Base-by-base conservation (phyloP, 257 asterid species). In the Solanum chilense region DNA sequence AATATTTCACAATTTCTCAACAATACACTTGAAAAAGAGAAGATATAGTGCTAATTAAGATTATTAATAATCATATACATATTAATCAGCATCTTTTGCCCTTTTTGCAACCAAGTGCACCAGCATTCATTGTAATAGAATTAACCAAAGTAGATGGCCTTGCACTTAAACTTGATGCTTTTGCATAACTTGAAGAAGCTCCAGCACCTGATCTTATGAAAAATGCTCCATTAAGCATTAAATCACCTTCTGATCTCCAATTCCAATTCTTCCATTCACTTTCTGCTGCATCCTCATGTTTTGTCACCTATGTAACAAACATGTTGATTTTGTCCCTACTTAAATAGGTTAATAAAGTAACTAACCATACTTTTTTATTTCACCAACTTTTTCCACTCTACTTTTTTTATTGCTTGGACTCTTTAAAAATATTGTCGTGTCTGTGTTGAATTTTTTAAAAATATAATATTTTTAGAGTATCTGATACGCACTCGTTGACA, bases 141-240 rank as follows among this genome's bases (percentile, higher is more conserved):
- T 92, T 89, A 62, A 96, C 91, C 15, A 96, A 88, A 10, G 95
- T 87, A 33, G 98, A 96, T 6, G 99, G 96, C 27, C 95, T 90
- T 5, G 98, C 98, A 71, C 98, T 93, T 84, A 96, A 86, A 88
- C 99, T 96, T 35, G 98, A 96, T n/a, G 99, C 98, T 91, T 92
- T 96, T 3, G 99, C 98, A 71, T 96, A 96, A 66, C 92, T 95
- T 18, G 98, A 93, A 41, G 98, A 95, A 25, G 97, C 90, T 11
- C 95, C 98, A 3, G 94, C 98, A 2, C 99, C 99, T 8, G 99
- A 94, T 27, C 68, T 87, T 9, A 90, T 93, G 83, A 96, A 96
- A 90, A 91, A 96, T 5, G 98, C 98, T 1, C 99, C 99, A 62
- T 96, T 96, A 10, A 96, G 86, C 98, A 95, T 93, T 27, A 95